Base-by-base conservation (phyloP, 1,284 basidiomycete species). In the Mycena citricolor region DNA sequence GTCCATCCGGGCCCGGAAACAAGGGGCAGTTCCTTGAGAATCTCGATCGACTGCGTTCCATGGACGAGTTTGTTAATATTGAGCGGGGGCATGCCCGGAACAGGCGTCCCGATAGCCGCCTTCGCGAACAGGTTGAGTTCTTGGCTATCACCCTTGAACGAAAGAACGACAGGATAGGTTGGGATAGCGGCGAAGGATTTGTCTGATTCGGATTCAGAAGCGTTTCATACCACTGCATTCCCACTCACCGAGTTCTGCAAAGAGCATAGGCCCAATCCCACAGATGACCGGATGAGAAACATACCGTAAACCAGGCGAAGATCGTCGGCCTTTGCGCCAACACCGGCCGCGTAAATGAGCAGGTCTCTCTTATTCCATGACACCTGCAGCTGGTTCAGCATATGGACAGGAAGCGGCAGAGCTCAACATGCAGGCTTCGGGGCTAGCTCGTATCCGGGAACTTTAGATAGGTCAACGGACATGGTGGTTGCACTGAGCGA, bases 321-420 rank as follows among this genome's bases (percentile, higher is more conserved):
- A 42, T 86, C 83, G 42, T 81, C 71, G 29, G 72, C 67, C 63
- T 84, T 84, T n/a, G 83, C 82, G 14, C 84, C 84, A 37, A 86
- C 77, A 7, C 84, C 83, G 22, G 78, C 65, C 8, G 84, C 81
- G 55, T 88, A 86, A 2, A 77, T 67, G 41, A 86, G 63, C 19
- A 86, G 61, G 61, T 87, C 84, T 30, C 83, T 73, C 62, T 79
- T 79, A 61, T 82, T 84, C 84, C 84, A 87, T 3, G 74, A 61
- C 19, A 84, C 83, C 83, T 86, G 51, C 5, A 17, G 10, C 12
- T 22, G 13, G 8, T 8, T 25, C 14, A 17, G 35, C 13, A 30
- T 22, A 13, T 3, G 17, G 13, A 29, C 30, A 11, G 21, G 1
- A 14, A 12, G 32, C 14, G 21, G 10, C 8, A 43, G 24, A 8